Base-by-base conservation (phyloP, 805 yeast genomes). In the Saturnispora mendoncae region DNA sequence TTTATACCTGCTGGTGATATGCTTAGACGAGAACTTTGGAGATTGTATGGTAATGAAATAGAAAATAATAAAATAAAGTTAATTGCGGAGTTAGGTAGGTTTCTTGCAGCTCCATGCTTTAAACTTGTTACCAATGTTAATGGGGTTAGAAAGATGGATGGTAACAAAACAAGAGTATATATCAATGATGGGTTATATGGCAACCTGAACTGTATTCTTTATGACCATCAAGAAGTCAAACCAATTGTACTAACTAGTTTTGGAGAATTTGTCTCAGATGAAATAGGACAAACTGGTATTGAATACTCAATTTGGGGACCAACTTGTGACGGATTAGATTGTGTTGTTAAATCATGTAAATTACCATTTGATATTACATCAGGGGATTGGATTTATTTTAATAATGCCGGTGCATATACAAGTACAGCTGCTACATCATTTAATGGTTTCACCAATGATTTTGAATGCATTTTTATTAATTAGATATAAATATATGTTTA, bases 181-280 rank as follows among this genome's bases (percentile, higher is more conserved):
- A 67, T 88, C 58, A 90, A 86, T 54, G 98, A 90, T 58, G 98
- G 98, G 32, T 87, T 88, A 28, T 90, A 90, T 60, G 96, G 96
- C 26, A 90, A 88, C 65, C 69, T 90, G 78, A 90, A 92, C 67
- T 90, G 97, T 63, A 82, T 92, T 56, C 60, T 90, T 42, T 88
- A 78, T 58, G 98, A 90, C 62, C 97, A 90, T 61, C 96, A 86
- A 63, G 67, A 66, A 35, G 95, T 95, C 21, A 57, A 61, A 30
- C 83, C 95, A 9, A 67, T 66, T 48, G 82, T 84, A 5, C 67
- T 88, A 45, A 68, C 76, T 35, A 78, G 77, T 47, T 60, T 55
- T 15, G 42, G 38, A 4, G 4, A 41, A 12, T 12, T 20, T 17
- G 13, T 13, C 13, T 6, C 15, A 23, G 37, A 10, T 23, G 31